Conservation (phyloP, 129 eudicot genomes). For the Tagetes erecta region DNA sequence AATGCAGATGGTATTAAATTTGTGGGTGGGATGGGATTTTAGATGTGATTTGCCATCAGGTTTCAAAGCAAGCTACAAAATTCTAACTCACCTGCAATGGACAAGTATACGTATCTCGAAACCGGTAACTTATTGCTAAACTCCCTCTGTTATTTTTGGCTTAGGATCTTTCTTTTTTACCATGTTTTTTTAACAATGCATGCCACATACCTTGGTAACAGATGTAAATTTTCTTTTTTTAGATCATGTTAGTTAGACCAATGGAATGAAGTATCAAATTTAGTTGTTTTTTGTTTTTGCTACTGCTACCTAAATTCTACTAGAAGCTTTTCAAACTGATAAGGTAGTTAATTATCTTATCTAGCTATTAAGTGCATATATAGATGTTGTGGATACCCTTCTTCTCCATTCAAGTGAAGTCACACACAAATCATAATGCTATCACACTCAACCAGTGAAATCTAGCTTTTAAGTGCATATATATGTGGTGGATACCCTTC, state of each 20-base stretch:
- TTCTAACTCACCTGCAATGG: constrained; percentile 24
- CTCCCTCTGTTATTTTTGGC: not conserved
- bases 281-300: not conserved
- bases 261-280: not conserved
- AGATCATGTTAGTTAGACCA: not conserved
- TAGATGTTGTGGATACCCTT: not conserved
- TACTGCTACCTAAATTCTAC: no score
- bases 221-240: constrained; percentile 7
- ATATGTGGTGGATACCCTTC: no score
- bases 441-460: no score
- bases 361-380: not conserved
- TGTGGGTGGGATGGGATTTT: no score
- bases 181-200: not conserved
- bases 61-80: constrained; percentile 28
- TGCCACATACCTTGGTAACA: not conserved
- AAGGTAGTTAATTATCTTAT: not conserved
- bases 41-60: constrained; percentile 21
- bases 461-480: no score
- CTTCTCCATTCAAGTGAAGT: not conserved
- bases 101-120: constrained; percentile 40
- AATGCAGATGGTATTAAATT: no score
- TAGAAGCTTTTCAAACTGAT: not conserved
- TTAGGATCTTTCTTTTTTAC: not conserved
- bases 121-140: constrained; percentile 29
- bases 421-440: no score